Evolutionary conservation across 1,139 yeast species (phyloP), one percentile per base, ranked within the genome.

Genomic region (Pichia sp.): DNA sequence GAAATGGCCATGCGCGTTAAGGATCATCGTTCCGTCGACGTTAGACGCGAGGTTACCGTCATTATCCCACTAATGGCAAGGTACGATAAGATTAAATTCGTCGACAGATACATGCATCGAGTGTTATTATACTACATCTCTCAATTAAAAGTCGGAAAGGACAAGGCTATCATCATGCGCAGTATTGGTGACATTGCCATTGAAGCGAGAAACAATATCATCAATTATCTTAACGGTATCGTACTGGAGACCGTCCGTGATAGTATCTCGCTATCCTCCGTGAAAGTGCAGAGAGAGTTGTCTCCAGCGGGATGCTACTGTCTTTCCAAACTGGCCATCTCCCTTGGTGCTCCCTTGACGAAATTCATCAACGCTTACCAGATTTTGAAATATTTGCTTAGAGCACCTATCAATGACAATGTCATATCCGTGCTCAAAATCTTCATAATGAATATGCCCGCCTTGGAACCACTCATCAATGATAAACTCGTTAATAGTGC

Each of bases 331-430:
- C 64, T 91, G 33, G 88, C 96, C 0, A 71, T 73, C 18, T 94
- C 97, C 0, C 87, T 88, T 11, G 97, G 96, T 0, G 94, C 96
- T n/a, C 94, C 96, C 1, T 66, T 91, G 37, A 83, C 96, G 0
- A 88, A 88, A 53, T 91, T 86, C 53, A 64, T 91, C 43, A 91
- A 87, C 46, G 70, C 81, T 45, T 94, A 86, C 35, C 59, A 55
- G 50, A 72, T 88, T 18, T 63, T 91, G 40, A 93, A 82, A 47
- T 69, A 83, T 65, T 72, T 88, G 62, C 71, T 91, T 50, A 73
- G 82, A 37, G 86, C 96, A 46, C 85, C 95, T 0, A 67, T 91
- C 34, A 82, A 91, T 16, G 80, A 74, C 42, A 79, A 83, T 45
- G 75, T 88, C 75, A 78, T 85, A 52, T 75, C 77, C 40, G 85